Base-by-base conservation (phyloP, 2,329 filamentous ascomycete genomes). In the Diplodia sapinea region DNA sequence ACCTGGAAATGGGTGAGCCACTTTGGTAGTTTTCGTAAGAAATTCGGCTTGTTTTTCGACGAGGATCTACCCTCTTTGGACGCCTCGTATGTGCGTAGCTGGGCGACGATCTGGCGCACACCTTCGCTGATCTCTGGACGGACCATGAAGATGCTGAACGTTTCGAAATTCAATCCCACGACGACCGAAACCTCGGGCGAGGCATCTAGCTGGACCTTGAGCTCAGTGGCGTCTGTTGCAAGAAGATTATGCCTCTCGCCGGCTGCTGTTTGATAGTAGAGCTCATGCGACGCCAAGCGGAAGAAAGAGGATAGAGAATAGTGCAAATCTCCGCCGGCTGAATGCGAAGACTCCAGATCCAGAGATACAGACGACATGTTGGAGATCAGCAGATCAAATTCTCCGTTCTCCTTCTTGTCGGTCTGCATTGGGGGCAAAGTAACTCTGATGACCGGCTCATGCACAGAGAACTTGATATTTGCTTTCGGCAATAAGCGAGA, bases 261-360 rank as follows among this genome's bases (percentile, higher is more conserved):
- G 11, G 88, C 87, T 26, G 91, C 89, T 0, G 93, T 97, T 75
- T 97, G 96, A 76, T 99, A 99, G 78, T 98, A 99, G 0, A 99
- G 85, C 71, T 93, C 88, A 76, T 97, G 93, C 0, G 92, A 91
- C 70, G 94, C 90, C 68, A 98, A 83, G 55, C 95, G 87, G 76
- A 96, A 88, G 3, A 91, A 91, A 0, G 93, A 93, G 15, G 89
- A 88, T 0, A 99, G 82, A 5, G 91, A 92, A 78, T 99, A 99
- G 75, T 97, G 91, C 3, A 93, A 82, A 40, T 96, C 91, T 68
- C 91, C 91, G 43, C 92, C 87, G 0, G 90, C 84, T 3, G 93
- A 95, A 79, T 99, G 95, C n/a, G 93, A 97, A 0, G 95, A 97
- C 75, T 99, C 95, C 57, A 96, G 86, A 74, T 99, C 95, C 26